Base-by-base conservation (phyloP, 371 early-diverging fungal genomes). In the Rhizopus stolonifer region DNA sequence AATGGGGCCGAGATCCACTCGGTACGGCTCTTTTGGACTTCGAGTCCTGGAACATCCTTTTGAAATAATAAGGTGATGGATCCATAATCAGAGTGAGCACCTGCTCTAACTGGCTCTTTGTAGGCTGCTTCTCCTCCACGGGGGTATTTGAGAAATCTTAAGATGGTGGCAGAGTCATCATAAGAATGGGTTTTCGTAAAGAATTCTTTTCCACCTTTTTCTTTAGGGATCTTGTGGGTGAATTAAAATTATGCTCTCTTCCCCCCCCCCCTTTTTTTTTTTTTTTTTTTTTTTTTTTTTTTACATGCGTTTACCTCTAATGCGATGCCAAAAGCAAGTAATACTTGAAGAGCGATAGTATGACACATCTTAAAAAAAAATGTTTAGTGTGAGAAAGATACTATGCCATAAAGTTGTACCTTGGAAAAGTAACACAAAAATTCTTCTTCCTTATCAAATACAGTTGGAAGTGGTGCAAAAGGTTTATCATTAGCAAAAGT, bases 51-150 rank as follows among this genome's bases (percentile, higher is more conserved):
- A 24, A 83, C 76, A 42, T 86, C 82, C 57, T 81, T 79, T 68
- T 88, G 88, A 61, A 88, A 86, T 46, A 89, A 58, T 11, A 91
- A 56, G 1, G 91, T 89, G 42, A 88, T 61, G 1, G 82, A 78
- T 10, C 91, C 91, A 58, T 88, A 89, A 61, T 89, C 89, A 2
- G 84, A 78, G 40, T 85, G 84, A 46, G 74, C 76, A 46, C 60
- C 87, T 7, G 87, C 87, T 32, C 84, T 52, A 18, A 82, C 79
- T n/a, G 70, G 55, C 17, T 76, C 70, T 33, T 71, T 52, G 53
- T 65, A 60, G 4, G 26, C 31, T 3, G 64, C 49, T 47, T 69
- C 60, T n/a, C 68, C 65, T 3, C 74, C 69, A 9, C 56, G 58
- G 24, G 88, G 88, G 53, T 88, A 88, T 51, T 84, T 81, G 22